These are phyloP conservation scores for Sisymbrium irio DNA, from an alignment of 345 rosid genomes.

Conservation along the genomic window DNA sequence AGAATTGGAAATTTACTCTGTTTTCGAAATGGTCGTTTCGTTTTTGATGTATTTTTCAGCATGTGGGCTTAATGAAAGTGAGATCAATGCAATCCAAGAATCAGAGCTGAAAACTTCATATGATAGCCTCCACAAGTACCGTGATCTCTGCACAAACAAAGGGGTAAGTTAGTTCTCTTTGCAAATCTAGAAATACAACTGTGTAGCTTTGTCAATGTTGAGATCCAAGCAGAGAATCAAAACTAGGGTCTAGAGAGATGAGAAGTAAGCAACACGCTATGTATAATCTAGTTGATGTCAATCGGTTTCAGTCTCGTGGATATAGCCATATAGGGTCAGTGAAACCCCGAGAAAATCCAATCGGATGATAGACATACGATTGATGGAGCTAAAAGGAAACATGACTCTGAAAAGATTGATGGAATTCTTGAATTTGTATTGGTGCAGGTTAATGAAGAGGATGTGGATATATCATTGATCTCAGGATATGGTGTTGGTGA, in stretches of 20 bases:
- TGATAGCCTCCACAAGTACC: constrained; percentile 46
- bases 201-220: neutral
- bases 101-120: constrained; percentile 45
- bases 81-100: constrained; percentile 55
- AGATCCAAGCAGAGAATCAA: neutral
- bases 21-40: constrained; percentile 12
- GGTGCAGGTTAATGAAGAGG: constrained; percentile 59
- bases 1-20: neutral
- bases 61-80: constrained; percentile 40
- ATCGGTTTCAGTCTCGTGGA: neutral
- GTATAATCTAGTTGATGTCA: neutral
- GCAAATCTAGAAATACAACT: neutral
- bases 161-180: constrained; percentile 49
- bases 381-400: neutral
- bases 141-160: constrained; percentile 43
- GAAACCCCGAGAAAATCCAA: neutral
- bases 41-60: constrained; percentile 28
- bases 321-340: neutral
- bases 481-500: constrained; percentile 43
- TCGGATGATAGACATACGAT: neutral
- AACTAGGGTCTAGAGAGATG: neutral
- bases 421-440: neutral
- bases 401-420: neutral
- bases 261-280: neutral
- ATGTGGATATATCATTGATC: constrained; percentile 38